Base-by-base conservation (phyloP, 192 early-diverging fungal species). In the Endogone sp. region DNA sequence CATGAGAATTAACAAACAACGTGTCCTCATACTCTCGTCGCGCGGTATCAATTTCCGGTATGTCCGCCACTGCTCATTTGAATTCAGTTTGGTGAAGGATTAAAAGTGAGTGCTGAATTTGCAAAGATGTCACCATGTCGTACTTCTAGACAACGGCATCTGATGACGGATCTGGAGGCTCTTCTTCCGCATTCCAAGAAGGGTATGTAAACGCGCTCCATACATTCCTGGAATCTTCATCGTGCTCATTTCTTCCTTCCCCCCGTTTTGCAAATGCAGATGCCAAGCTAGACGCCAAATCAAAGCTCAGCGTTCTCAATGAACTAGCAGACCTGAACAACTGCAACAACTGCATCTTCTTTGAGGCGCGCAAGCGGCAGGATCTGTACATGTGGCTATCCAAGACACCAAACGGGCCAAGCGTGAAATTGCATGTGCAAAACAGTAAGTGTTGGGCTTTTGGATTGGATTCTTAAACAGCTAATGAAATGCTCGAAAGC, bases 331-430 rank as follows among this genome's bases (percentile, higher is more conserved):
- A 97, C 65, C 87, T 98, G 64, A 94, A 93, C 84, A 95, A 94
- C 84, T 99, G 97, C 86, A 99, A 99, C 86, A 99, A 98, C 70
- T 91, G 90, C 71, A 82, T 99, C 56, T 99, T 93, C 75, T 96
- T 99, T 80, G 97, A 99, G 76, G 88, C 94, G 20, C 84, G 96
- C 63, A 95, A 93, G 73, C 87, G 93, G 75, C 88, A 87, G 69
- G 97, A 99, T 79, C 73, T 97, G 64, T 99, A 95, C 79, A 69
- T 99, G 88, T 99, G 97, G 97, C 85, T 97, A 62, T 83, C 91
- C 26, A 94, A 93, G 76, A 92, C 96, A 11, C 97, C 97, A 8
- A 95, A 94, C 61, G 97, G 97, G 8, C 97, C 97, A 16, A 91
- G 89, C 64, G 90, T 93, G 64, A 97, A 96, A 78, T 96, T 99